Evolutionary conservation across 1,139 yeast genomes (phyloP), one percentile per base, ranked within the genome.

Genomic region (Kodamaea ohmeri): DNA sequence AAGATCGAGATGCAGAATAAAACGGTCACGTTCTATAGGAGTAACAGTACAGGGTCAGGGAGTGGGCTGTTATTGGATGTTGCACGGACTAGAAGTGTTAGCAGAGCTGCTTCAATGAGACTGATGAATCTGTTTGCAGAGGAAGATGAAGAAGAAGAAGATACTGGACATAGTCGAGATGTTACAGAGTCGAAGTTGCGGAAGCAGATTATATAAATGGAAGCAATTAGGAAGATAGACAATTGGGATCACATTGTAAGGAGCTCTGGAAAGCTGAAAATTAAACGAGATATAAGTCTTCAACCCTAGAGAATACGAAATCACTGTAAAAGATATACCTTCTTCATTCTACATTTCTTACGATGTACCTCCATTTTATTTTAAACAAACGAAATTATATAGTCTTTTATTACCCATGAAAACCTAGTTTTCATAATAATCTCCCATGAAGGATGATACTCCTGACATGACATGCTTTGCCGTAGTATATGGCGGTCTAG

Each of bases 11-110:
- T 76, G 0, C 55, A 60, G 18, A 70, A 66, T 39, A 79, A 74
- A 48, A 78, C 83, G 0, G 82, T 79, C 0, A 80, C 86, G 0
- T 69, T 78, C 37, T 79, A 78, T 48, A 48, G 58, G 27, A 45
- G 53, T 27, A 58, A 56, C 39, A 40, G 61, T 13, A 58, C 59
- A 27, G 47, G 65, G 9, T 31, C 36, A 2, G 25, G 26, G 13
- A 24, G 25, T 13, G 35, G 25, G 21, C 29, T 40, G 3, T 14
- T 9, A 13, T 38, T 35, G 15, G 35, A 21, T 9, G 46, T 42
- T 4, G 26, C 37, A 2, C 22, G 48, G 12, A 48, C 54, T 25
- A 37, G 53, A 21, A 57, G 60, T 37, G 36, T 58, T 6, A 62
- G 66, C 37, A 40, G 67, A 25, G 65, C 56, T 0, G 52, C 63